phyloP scores from a whole-genome alignment of 805 yeast genomes.

The Schwanniomyces polymorphus region DNA sequence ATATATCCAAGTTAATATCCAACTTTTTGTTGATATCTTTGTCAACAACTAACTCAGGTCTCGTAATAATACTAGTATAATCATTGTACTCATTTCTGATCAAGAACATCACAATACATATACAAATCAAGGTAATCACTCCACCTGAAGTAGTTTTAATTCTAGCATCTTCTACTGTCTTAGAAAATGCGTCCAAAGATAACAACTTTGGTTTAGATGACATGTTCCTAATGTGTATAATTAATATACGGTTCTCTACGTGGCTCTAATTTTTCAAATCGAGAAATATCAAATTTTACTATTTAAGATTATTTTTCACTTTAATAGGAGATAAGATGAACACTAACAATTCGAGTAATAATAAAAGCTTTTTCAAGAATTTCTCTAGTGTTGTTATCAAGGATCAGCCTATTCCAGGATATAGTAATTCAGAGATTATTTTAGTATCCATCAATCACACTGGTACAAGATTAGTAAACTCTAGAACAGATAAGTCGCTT shows the following conservation, averaged over 20 bases:
- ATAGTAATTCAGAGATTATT: slow-evolving; percentile 29
- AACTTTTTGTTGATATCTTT: slow-evolving; percentile 72
- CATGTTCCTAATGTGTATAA: slow-evolving; percentile 7
- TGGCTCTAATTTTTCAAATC: background rate
- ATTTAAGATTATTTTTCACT: background rate
- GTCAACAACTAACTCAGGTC: slow-evolving; percentile 89
- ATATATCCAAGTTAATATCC: slow-evolving; percentile 76
- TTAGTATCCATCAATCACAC: slow-evolving; percentile 38
- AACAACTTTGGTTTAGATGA: slow-evolving; percentile 42
- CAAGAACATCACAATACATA: slow-evolving; percentile 58
- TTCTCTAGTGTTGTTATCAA: slow-evolving; percentile 13
- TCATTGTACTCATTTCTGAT: slow-evolving; percentile 74
- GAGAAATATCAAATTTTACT: background rate
- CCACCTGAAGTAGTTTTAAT: slow-evolving; percentile 91
- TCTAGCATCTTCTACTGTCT: slow-evolving; percentile 91
- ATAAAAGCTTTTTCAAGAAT: slow-evolving; percentile 19
- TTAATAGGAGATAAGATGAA: slow-evolving; percentile 1
- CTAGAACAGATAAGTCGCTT: slow-evolving; percentile 44
- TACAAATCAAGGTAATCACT: slow-evolving; percentile 72
- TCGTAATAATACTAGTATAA: slow-evolving; percentile 62
- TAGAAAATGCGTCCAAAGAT: slow-evolving; percentile 85
- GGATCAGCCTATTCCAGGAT: slow-evolving; percentile 16
- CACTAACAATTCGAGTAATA: slow-evolving; percentile 5
- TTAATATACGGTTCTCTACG: background rate
- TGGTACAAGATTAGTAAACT: slow-evolving; percentile 42